These are phyloP conservation scores for Colletotrichum musicola DNA, from an alignment of 2,329 filamentous ascomycete genomes.

Conservation along the genomic window DNA sequence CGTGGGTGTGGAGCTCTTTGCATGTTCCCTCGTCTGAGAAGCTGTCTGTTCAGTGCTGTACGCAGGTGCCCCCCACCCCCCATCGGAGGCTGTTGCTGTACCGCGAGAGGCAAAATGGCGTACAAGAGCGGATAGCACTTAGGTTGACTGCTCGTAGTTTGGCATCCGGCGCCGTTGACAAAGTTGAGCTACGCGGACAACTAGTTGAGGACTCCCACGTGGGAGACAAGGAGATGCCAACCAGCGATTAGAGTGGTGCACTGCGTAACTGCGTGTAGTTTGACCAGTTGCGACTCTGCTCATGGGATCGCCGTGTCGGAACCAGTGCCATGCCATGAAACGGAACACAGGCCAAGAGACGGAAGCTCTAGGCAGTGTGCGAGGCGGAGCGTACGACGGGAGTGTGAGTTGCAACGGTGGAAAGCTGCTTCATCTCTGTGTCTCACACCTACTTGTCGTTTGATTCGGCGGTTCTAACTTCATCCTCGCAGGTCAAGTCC, in stretches of 20 bases:
- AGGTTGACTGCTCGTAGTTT: neutral
- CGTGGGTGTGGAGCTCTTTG: conserved; percentile 26
- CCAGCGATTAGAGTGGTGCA: conserved; percentile 11
- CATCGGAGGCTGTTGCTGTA: conserved; percentile 3
- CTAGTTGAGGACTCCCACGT: conserved; percentile 30
- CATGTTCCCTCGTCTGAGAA: conserved; percentile 21
- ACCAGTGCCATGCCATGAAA: conserved; percentile 6
- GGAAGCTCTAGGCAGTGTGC: neutral
- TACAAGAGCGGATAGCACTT: neutral
- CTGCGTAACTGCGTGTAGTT: neutral
- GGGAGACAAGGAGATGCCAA: conserved; percentile 33
- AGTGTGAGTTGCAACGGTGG: neutral
- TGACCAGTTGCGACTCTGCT: conserved; percentile 4
- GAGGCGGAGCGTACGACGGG: neutral
- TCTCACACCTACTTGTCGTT: conserved; percentile 6
- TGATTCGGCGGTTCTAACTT: conserved; percentile 1
- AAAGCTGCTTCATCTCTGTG: conserved; percentile 30
- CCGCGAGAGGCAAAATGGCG: neutral
- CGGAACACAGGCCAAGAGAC: neutral
- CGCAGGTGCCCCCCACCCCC: neutral
- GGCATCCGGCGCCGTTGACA: neutral
- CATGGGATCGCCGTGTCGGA: neutral
- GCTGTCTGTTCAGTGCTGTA: neutral
- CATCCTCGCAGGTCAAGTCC: conserved; percentile 8
- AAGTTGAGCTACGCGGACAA: conserved; percentile 16